Evolutionary conservation across 345 rosid species (phyloP).

Genomic region (Populus ilicifolia): DNA sequence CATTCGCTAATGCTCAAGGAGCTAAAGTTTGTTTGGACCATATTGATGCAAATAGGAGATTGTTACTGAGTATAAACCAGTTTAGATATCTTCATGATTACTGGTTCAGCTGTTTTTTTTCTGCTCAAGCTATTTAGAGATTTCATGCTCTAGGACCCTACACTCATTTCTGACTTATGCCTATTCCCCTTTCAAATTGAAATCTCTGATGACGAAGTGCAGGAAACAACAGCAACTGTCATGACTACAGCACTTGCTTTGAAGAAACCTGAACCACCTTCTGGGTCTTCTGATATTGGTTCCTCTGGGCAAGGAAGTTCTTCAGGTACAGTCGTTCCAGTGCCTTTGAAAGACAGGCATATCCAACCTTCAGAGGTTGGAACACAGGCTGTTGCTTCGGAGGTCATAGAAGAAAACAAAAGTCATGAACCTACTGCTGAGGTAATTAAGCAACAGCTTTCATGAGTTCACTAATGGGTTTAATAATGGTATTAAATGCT

Average conservation of each 20-base stretch:
- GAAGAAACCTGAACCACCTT: slow-evolving; percentile 46
- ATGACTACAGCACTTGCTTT: slow-evolving; percentile 72
- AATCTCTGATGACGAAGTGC: slow-evolving; percentile 17
- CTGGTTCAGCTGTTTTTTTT: neutral
- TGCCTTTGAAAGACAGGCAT: slow-evolving; percentile 26
- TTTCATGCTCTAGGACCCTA: neutral
- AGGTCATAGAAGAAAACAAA: slow-evolving; percentile 24
- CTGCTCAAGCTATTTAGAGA: neutral
- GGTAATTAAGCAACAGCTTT: slow-evolving; percentile 25
- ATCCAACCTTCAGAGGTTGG: slow-evolving; percentile 33
- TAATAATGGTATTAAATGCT: neutral
- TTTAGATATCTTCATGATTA: neutral
- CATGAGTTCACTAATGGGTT: slow-evolving; percentile 13
- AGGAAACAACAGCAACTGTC: slow-evolving; percentile 80
- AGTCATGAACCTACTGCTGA: slow-evolving; percentile 26
- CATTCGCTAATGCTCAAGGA: neutral
- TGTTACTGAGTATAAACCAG: neutral
- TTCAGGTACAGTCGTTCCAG: slow-evolving; percentile 37
- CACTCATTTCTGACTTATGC: neutral
- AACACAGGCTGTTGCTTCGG: slow-evolving; percentile 25
- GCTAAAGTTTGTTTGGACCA: neutral
- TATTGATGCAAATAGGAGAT: neutral
- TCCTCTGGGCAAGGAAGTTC: slow-evolving; percentile 39
- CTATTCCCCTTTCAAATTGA: neutral
- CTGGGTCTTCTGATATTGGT: slow-evolving; percentile 36